A percentile compares a stretch with the other conserved stretches of the same genome.
These are phyloP conservation scores for Erigeron philadelphicus DNA, from an alignment of 140 eudicot species.

Conservation along the genomic window DNA sequence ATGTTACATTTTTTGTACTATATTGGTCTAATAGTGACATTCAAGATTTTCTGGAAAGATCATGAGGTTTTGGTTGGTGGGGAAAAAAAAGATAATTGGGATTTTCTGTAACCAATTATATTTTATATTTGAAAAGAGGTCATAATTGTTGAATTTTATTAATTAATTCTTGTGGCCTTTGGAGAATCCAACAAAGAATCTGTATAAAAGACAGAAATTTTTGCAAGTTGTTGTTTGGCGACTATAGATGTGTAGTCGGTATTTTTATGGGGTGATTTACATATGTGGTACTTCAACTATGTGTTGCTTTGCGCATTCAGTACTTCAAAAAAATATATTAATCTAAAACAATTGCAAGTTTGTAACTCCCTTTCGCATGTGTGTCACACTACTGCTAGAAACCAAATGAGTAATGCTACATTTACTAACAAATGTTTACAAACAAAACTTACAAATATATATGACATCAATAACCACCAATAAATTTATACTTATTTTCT, in stretches of 20 bases:
- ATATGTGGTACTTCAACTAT: too few species aligned
- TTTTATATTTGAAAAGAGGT: neutral
- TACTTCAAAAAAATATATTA: too few species aligned
- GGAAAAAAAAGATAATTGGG: slow-evolving; percentile 24
- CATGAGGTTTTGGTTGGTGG: slow-evolving; percentile 31
- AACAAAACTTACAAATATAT: too few species aligned
- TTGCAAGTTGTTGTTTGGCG: slow-evolving; percentile 29
- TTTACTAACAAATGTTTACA: too few species aligned
- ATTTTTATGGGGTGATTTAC: neutral
- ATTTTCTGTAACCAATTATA: slow-evolving; percentile 35
- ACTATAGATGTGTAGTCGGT: neutral
- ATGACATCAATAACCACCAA: too few species aligned
- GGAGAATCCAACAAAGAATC: slow-evolving; percentile 17
- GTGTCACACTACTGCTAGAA: too few species aligned
- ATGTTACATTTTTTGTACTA: slow-evolving; percentile 20
- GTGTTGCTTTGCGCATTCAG: too few species aligned
- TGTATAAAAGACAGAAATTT: slow-evolving; percentile 20
- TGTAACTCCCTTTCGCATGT: too few species aligned
- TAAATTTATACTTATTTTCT: too few species aligned
- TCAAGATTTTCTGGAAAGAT: slow-evolving; percentile 20
- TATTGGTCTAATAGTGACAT: slow-evolving; percentile 7
- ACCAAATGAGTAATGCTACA: too few species aligned
- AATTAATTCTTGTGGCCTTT: slow-evolving; percentile 20
- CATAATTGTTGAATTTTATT: neutral
- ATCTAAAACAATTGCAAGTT: too few species aligned